phyloP scores from a whole-genome alignment of 2,329 filamentous ascomycete genomes.

The Fusarium armeniacum region DNA sequence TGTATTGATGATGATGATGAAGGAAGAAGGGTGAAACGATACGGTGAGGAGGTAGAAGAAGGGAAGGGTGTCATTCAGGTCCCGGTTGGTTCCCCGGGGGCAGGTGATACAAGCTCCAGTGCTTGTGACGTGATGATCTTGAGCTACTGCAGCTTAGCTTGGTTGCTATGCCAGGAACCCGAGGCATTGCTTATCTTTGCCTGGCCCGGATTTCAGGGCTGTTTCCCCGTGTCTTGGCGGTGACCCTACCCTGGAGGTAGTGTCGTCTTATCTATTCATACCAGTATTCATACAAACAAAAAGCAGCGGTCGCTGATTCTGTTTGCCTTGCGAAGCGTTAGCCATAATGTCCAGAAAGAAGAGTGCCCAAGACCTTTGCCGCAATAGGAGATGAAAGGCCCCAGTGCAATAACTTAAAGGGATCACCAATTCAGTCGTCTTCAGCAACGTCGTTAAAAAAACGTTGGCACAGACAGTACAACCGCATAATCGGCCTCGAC shows the following conservation, averaged over 20 bases:
- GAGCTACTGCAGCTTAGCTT: constrained; percentile 33
- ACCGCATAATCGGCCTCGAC: no score
- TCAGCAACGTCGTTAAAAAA: no score
- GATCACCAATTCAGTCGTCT: no score
- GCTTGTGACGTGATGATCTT: constrained; percentile 40
- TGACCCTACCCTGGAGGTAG: constrained; percentile 16
- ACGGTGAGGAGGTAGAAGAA: constrained; percentile 6
- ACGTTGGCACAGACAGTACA: no score
- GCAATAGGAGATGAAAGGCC: no score
- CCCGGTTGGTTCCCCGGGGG: not conserved
- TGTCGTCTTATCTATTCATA: not conserved
- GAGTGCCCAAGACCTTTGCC: no score
- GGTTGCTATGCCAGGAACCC: constrained; percentile 43
- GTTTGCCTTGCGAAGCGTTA: no score
- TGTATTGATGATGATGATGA: not conserved
- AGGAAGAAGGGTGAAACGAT: not conserved
- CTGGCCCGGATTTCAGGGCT: not conserved
- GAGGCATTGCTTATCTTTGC: constrained; percentile 43
- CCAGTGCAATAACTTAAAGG: no score
- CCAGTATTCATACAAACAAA: no score
- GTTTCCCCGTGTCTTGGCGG: constrained; percentile 24
- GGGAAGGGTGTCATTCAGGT: constrained; percentile 14
- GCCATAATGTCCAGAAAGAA: no score
- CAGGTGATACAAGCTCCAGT: constrained; percentile 41
- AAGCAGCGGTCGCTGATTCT: no score